Evolutionary conservation across 1,139 yeast species (phyloP).

Genomic region (Protomyces inundatus): DNA sequence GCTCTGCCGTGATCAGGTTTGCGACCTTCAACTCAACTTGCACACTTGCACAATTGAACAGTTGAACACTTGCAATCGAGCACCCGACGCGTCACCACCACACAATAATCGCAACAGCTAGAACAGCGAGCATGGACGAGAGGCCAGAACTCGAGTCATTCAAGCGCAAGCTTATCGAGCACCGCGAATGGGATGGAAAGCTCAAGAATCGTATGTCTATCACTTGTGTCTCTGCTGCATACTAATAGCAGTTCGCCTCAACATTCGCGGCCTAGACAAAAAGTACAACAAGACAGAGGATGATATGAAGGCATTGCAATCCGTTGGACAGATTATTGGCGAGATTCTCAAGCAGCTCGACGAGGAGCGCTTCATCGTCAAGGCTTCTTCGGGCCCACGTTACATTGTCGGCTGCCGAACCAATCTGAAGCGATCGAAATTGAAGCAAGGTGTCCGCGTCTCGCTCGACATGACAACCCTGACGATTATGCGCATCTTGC

Average conservation of each 20-base stretch:
- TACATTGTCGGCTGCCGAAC: conserved; percentile 97
- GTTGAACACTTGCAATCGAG: no score
- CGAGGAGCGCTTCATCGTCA: conserved; percentile 90
- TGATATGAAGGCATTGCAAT: conserved; percentile 57
- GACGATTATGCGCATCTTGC: conserved; percentile 94
- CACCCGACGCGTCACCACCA: background rate
- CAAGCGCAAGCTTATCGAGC: conserved; percentile 83
- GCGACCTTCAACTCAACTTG: no score
- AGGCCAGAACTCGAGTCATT: conserved; percentile 46
- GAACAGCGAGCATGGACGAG: background rate
- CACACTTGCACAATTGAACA: no score
- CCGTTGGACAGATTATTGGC: conserved; percentile 96
- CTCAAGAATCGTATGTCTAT: conserved; percentile 52
- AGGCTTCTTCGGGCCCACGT: conserved; percentile 96
- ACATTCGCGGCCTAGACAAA: conserved; percentile 76
- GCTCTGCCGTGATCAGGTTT: no score
- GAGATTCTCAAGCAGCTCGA: conserved; percentile 94
- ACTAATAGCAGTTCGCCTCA: conserved; percentile 49
- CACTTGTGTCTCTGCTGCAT: background rate
- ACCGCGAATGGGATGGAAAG: conserved; percentile 90
- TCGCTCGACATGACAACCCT: conserved; percentile 96
- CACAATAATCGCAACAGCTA: background rate
- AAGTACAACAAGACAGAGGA: conserved; percentile 91
- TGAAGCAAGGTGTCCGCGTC: conserved; percentile 92
- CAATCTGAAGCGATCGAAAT: conserved; percentile 73